Evolutionary conservation across 2,329 filamentous ascomycete genomes (phyloP).

Genomic region (Sarocladium brachiariae): DNA sequence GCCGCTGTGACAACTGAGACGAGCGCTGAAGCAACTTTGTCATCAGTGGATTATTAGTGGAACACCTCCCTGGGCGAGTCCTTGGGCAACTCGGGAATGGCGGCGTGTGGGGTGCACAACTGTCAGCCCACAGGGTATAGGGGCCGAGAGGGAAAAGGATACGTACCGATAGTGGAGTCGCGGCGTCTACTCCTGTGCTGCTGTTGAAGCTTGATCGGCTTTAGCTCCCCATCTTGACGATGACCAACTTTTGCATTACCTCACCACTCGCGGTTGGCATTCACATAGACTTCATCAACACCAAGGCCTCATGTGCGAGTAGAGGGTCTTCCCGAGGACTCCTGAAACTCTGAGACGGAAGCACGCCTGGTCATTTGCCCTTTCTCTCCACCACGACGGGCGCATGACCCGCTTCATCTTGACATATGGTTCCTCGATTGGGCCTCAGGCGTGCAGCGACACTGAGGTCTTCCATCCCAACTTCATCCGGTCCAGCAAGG

Average conservation of each 20-base stretch:
- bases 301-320: background rate
- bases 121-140: constrained; percentile 14
- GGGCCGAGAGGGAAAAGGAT: background rate
- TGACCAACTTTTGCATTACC: constrained; percentile 7
- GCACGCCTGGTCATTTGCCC: background rate
- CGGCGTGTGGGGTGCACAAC: background rate
- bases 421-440: constrained; percentile 24
- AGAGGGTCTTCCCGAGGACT: background rate
- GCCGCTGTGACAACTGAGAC: constrained; percentile 4
- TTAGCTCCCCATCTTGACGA: background rate
- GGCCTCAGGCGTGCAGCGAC: constrained; percentile 22
- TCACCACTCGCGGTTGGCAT: background rate
- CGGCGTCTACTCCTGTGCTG: background rate
- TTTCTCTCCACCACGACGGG: background rate
- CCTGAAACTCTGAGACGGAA: background rate
- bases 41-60: constrained; percentile 4
- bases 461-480: constrained; percentile 17
- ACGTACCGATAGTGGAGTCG: constrained; percentile 33
- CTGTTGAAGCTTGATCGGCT: background rate
- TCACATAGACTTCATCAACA: background rate
- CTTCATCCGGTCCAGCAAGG: constrained; percentile 14
- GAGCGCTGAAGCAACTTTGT: constrained; percentile 1
- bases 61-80: too few relatives aligned
- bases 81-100: too few relatives aligned
- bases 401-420: constrained; percentile 2